These are phyloP conservation scores for Chaetomiaceae sp. DNA, from an alignment of 2,329 filamentous ascomycete genomes.

Conservation along the genomic window DNA sequence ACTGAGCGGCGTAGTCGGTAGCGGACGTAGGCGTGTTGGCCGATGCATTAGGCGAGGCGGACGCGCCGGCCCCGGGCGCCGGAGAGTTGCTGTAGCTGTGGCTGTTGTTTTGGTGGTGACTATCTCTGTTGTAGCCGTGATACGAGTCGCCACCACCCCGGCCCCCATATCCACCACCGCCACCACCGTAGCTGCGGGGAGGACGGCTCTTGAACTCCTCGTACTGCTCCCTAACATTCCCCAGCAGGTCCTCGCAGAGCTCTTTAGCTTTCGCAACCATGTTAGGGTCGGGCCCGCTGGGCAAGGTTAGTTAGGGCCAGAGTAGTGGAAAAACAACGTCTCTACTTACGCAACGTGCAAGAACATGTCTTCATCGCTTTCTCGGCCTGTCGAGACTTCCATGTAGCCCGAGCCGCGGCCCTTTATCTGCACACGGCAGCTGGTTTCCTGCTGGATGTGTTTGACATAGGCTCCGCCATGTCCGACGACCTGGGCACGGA, in stretches of 20 bases:
- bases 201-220: conserved; percentile 84
- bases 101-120: conserved; percentile 37
- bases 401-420: conserved; percentile 92
- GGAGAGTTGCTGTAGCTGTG: conserved; percentile 39
- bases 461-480: conserved; percentile 95
- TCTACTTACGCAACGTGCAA: conserved; percentile 81
- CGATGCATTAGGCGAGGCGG: conserved; percentile 39
- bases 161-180: conserved; percentile 30
- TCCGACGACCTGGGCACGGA: conserved; percentile 93
- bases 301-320: conserved; percentile 32
- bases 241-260: conserved; percentile 81
- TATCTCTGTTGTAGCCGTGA: conserved; percentile 25
- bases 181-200: conserved; percentile 49
- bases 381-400: conserved; percentile 78
- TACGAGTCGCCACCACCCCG: conserved; percentile 38
- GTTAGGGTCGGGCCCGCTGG: conserved; percentile 76
- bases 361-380: conserved; percentile 96
- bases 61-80: conserved; percentile 35
- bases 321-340: neutral
- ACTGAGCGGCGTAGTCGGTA: conserved; percentile 72
- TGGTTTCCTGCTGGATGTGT: conserved; percentile 92
- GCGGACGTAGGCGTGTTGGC: conserved; percentile 40
- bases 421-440: conserved; percentile 97
- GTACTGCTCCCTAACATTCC: conserved; percentile 83
- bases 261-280: conserved; percentile 85